Conservation (phyloP, 73 alveolate genomes). For the Paramecium primaurelia region DNA sequence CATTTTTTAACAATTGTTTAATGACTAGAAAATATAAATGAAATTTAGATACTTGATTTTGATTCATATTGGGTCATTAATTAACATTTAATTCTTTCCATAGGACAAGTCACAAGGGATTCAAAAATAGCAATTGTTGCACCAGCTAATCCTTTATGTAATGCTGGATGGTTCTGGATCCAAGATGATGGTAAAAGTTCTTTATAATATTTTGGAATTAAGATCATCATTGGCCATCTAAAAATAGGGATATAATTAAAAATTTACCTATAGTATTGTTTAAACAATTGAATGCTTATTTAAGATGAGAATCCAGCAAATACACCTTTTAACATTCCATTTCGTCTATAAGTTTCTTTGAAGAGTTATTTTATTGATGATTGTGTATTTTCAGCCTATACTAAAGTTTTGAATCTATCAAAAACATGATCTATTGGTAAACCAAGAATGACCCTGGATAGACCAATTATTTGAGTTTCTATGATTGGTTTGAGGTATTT, state of each 20-base stretch:
- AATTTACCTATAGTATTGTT: neutral
- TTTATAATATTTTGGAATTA: conserved; percentile 18
- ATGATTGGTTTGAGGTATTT: conserved; percentile 15
- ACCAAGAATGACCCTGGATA: conserved; percentile 20
- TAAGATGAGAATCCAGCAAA: conserved; percentile 26
- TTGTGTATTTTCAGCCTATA: neutral
- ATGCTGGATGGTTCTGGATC: conserved; percentile 28
- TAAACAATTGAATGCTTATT: neutral
- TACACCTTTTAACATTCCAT: neutral
- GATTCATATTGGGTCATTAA: conserved; percentile 14
- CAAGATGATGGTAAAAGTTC: neutral
- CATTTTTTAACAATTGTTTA: neutral
- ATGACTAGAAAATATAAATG: neutral
- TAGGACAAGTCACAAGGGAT: conserved; percentile 25
- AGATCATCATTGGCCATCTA: conserved; percentile 46
- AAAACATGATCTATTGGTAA: conserved; percentile 31
- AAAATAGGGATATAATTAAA: neutral
- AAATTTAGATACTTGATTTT: neutral
- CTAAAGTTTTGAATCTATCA: conserved; percentile 43
- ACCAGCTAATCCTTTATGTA: conserved; percentile 40
- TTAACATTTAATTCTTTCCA: conserved; percentile 9
- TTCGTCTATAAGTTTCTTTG: neutral
- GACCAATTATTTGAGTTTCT: conserved; percentile 7
- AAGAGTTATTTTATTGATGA: neutral
- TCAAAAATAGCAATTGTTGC: conserved; percentile 22